Base-by-base conservation (phyloP, 768 basidiomycete species). In the Tulasnella sp. region DNA sequence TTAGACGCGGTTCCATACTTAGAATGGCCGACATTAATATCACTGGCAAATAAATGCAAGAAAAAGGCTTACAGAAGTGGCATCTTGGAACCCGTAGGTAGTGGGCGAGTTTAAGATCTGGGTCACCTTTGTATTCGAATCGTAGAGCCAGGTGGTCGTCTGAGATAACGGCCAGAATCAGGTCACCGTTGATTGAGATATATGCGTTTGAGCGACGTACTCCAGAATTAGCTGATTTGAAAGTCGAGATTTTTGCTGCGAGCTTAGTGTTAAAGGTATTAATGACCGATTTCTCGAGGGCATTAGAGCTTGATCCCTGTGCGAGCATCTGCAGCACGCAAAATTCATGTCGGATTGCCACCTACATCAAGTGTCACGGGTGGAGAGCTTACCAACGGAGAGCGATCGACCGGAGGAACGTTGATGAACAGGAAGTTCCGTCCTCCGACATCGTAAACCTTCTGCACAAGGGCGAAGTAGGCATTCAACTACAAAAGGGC, bases 361-460 rank as follows among this genome's bases (percentile, higher is more conserved):
- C 22, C 34, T 37, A 66, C 22, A 66, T 22, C 64, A 2, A 0
- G 34, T 19, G 7, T 44, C 8, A 36, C 26, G 47, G 5, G 5
- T 26, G 26, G 83, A 82, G 34, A 78, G 82, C 74, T 79, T 80
- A 86, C 86, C 72, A 88, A 79, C 78, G 87, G 87, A 2, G 87
- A 82, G 37, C 86, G 82, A 66, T 88, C 79, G 26, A 83, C 81
- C 1, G 86, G 86, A 2, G 87, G 88, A 19, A 89, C 86, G 36
- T 85, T 88, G 69, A 88, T 81, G 80, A 88, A 86, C 19, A 88
- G 79, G 80, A 88, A 89, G 72, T 86, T 86, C 39, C 88, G 81
- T 7, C 84, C 89, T n/a, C 89, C 89, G 32, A 78, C 82, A 47
- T 81, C 79, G 80, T 85, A 86, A 68, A 26, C 37, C 17, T 62